Percentiles rank a stretch among this genome's conserved stretches.
Evolutionary conservation across 257 asterid genomes (phyloP).

Genomic region (Gardenia jasminoides): DNA sequence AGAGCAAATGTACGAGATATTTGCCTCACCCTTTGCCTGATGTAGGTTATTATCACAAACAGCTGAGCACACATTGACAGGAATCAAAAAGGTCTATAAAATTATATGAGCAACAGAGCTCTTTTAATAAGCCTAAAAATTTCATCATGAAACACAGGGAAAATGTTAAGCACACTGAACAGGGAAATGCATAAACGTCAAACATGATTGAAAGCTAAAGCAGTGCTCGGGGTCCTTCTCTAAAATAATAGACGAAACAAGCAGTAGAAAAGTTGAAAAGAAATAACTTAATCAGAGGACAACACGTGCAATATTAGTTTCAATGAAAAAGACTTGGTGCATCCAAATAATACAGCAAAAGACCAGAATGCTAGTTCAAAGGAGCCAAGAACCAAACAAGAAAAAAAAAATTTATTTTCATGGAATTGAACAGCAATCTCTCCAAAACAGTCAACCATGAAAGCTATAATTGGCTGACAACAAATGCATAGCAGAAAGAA

Average conservation of each 20-base stretch:
- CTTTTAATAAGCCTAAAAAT: not conserved
- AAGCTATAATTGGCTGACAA: not conserved
- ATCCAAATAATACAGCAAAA: not conserved
- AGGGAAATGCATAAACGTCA: not conserved
- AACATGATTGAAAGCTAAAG: too few relatives aligned
- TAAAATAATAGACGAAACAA: not conserved
- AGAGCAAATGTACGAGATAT: constrained; percentile 95
- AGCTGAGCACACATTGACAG: not conserved
- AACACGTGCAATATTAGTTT: not conserved
- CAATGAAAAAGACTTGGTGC: not conserved
- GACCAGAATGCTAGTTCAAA: not conserved
- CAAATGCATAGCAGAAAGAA: not conserved
- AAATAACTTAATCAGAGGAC: not conserved
- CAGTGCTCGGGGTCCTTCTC: not conserved
- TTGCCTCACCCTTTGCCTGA: constrained; percentile 84
- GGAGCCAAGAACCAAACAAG: not conserved
- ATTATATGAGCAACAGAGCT: not conserved
- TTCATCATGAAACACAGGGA: not conserved
- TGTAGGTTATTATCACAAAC: not conserved
- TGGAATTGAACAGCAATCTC: not conserved
- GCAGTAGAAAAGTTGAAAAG: not conserved
- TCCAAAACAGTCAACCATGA: not conserved
- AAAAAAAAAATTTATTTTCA: not conserved
- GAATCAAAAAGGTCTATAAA: not conserved
- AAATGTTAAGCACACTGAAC: not conserved